phyloP scores from a whole-genome alignment of 2,329 filamentous ascomycete genomes.

The Apiospora aurea region DNA sequence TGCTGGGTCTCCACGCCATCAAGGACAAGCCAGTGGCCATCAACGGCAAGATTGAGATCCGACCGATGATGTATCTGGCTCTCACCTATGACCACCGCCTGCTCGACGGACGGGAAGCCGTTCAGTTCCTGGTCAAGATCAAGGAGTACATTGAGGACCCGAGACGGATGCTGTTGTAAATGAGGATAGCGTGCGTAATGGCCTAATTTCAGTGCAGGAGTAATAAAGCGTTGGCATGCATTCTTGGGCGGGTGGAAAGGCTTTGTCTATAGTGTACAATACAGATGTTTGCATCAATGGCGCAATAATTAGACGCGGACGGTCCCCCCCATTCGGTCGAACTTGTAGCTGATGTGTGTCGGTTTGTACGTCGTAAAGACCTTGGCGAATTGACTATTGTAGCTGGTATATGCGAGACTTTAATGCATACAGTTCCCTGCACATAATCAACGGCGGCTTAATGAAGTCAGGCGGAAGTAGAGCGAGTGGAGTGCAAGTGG shows the following conservation, averaged over 20 bases:
- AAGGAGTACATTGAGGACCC: conserved; percentile 99
- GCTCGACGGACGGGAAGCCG: conserved; percentile 91
- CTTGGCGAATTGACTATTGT: too few species aligned
- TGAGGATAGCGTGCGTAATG: not conserved
- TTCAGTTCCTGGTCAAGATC: conserved; percentile 94
- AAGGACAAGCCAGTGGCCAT: conserved; percentile 91
- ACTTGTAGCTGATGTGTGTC: not conserved
- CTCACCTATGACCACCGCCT: conserved; percentile 98
- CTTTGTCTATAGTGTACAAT: conserved; percentile 31
- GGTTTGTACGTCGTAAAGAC: not conserved
- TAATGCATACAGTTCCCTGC: too few species aligned
- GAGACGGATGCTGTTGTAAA: conserved; percentile 80
- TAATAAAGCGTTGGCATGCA: not conserved
- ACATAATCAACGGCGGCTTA: too few species aligned
- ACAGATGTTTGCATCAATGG: conserved; percentile 27
- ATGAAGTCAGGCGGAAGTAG: too few species aligned
- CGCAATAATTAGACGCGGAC: not conserved
- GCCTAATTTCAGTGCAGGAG: not conserved
- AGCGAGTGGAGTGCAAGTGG: not conserved
- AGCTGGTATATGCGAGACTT: too few species aligned
- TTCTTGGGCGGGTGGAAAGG: conserved; percentile 23
- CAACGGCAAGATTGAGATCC: conserved; percentile 92
- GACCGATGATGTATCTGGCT: conserved; percentile 99
- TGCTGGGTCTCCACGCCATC: conserved; percentile 93
- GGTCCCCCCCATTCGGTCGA: not conserved